These are phyloP conservation scores for Juncus inflexus DNA, from an alignment of 176 grass and related monocot species.

Conservation along the genomic window DNA sequence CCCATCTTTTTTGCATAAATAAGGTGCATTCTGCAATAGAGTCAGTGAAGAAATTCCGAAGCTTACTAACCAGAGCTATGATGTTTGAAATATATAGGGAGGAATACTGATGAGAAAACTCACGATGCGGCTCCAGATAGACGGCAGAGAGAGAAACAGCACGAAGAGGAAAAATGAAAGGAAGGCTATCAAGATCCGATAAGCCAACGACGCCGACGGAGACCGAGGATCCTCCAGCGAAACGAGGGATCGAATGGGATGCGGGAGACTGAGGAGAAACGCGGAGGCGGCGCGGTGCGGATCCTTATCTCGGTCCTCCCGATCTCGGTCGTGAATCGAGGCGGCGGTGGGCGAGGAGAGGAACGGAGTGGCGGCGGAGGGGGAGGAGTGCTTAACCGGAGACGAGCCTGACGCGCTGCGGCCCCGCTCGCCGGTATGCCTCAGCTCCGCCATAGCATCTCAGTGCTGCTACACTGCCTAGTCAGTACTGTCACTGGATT, in stretches of 20 bases:
- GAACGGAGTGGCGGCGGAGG: constrained; percentile 35
- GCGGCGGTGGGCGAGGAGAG: constrained; percentile 36
- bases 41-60: constrained; percentile 20
- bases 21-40: constrained; percentile 58
- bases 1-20: constrained; percentile 86
- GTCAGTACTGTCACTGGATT: neutral
- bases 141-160: constrained; percentile 46
- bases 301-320: constrained; percentile 38
- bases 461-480: neutral
- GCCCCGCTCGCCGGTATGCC: constrained; percentile 57
- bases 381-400: constrained; percentile 52
- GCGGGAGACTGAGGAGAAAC: constrained; percentile 40
- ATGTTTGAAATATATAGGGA: neutral
- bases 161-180: constrained; percentile 46
- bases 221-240: constrained; percentile 64
- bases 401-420: constrained; percentile 41
- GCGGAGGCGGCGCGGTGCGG: constrained; percentile 35
- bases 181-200: constrained; percentile 64
- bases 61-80: neutral
- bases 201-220: constrained; percentile 40
- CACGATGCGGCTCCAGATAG: constrained; percentile 71
- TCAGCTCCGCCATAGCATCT: constrained; percentile 72
- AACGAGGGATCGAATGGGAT: constrained; percentile 55
- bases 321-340: constrained; percentile 41
- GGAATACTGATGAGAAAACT: constrained; percentile 23